Evolutionary conservation across 2,329 filamentous ascomycete species (phyloP).

Genomic region (Teratosphaeria epicoccoides): DNA sequence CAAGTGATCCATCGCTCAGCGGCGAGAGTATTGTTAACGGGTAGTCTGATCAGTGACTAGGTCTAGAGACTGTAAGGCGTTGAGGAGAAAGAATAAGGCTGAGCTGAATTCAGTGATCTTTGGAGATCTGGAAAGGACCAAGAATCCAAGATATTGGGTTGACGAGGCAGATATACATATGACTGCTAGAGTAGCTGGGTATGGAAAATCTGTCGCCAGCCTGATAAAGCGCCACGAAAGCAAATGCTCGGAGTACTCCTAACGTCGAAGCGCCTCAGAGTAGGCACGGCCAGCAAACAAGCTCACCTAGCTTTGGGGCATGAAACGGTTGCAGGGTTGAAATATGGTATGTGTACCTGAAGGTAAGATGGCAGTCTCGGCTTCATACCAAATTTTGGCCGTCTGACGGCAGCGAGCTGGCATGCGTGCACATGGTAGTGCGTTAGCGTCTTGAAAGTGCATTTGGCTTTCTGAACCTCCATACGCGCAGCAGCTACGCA

Average conservation of each 20-base stretch:
- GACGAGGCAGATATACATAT: not conserved
- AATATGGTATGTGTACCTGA: not conserved
- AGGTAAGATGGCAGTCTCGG: not conserved
- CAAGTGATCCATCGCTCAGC: constrained; percentile 20
- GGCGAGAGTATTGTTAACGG: not conserved
- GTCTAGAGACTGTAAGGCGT: not conserved
- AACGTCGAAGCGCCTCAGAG: not conserved
- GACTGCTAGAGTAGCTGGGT: not conserved
- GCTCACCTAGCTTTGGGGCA: not conserved
- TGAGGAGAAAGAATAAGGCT: not conserved
- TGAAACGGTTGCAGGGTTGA: not conserved
- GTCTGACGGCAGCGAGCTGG: not conserved
- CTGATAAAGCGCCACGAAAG: not conserved
- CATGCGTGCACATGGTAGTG: not conserved
- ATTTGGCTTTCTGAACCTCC: not conserved
- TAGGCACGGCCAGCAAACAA: not conserved
- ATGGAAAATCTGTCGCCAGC: not conserved
- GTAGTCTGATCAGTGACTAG: not conserved
- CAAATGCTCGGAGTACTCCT: not conserved
- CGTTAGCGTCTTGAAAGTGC: not conserved
- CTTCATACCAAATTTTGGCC: not conserved
- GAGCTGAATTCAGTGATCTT: not conserved
- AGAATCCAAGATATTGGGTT: not conserved
- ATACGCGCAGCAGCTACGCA: not conserved
- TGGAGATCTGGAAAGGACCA: not conserved